Conservation (phyloP, 352 stramenopile species). For the Phytophthora ramorum region DNA sequence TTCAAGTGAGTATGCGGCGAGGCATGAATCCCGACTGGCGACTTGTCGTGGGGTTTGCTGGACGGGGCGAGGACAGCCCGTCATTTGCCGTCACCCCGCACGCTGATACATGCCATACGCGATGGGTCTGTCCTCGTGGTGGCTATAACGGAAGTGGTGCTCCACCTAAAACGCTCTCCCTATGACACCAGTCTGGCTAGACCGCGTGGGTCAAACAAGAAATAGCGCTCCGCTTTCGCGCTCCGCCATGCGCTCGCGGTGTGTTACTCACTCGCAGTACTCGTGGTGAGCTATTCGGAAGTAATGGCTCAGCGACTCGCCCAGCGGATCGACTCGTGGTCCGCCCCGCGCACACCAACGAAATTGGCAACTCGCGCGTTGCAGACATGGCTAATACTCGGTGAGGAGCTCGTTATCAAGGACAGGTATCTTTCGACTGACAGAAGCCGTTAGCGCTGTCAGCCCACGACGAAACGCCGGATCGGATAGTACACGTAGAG, state of each 20-base stretch:
- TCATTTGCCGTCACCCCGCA: slow-evolving; percentile 15
- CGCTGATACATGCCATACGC: slow-evolving; percentile 29
- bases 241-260: slow-evolving; percentile 21
- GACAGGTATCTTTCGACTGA: slow-evolving; percentile 31
- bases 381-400: slow-evolving; percentile 29
- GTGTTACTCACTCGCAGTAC: slow-evolving; percentile 31
- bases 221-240: neutral
- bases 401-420: slow-evolving; percentile 12
- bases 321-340: slow-evolving; percentile 22
- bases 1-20: slow-evolving; percentile 16
- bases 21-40: slow-evolving; percentile 13
- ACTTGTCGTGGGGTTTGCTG: slow-evolving; percentile 24
- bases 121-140: slow-evolving; percentile 3
- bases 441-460: slow-evolving; percentile 22
- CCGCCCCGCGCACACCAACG: slow-evolving; percentile 26
- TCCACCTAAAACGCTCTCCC: slow-evolving; percentile 2
- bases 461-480: slow-evolving; percentile 19
- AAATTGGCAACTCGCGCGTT: slow-evolving; percentile 29
- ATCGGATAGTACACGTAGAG: slow-evolving; percentile 1
- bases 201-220: slow-evolving; percentile 13
- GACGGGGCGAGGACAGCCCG: slow-evolving; percentile 28
- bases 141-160: neutral
- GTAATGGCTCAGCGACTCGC: slow-evolving; percentile 33
- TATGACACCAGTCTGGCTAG: slow-evolving; percentile 6
- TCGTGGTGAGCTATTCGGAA: slow-evolving; percentile 35